These are phyloP conservation scores for Populus davidiana DNA, from an alignment of 345 rosid genomes.

Conservation along the genomic window DNA sequence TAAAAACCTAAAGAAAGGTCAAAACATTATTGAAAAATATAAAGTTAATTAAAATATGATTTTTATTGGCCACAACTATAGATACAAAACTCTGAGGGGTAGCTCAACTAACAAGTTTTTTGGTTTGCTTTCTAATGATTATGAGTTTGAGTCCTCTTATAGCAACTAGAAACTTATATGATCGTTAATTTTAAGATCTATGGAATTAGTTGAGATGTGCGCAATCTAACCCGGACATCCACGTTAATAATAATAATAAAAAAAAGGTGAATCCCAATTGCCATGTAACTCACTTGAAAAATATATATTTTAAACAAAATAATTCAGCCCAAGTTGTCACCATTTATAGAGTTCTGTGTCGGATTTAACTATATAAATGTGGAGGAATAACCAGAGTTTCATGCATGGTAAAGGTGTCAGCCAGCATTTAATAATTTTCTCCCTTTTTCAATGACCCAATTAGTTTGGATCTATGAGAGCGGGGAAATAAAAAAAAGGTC, in stretches of 20 bases:
- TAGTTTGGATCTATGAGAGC: not conserved
- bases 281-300: not conserved
- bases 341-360: not conserved
- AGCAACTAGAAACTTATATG: no score
- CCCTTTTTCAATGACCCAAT: not conserved
- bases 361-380: not conserved
- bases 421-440: not conserved
- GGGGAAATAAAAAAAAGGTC: not conserved
- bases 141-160: no score
- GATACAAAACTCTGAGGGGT: no score
- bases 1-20: no score
- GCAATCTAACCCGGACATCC: accelerated
- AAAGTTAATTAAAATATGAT: no score
- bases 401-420: not conserved
- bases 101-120: no score
- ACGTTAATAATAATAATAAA: no score
- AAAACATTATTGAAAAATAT: no score
- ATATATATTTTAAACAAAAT: not conserved
- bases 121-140: no score
- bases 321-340: not conserved
- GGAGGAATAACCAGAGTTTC: not conserved
- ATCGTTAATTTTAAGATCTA: accelerated
- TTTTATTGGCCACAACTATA: not conserved
- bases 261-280: not conserved
- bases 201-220: accelerated